Evolutionary conservation across 2,329 filamentous ascomycete species (phyloP).

Genomic region (Lasiodiplodia citricola): DNA sequence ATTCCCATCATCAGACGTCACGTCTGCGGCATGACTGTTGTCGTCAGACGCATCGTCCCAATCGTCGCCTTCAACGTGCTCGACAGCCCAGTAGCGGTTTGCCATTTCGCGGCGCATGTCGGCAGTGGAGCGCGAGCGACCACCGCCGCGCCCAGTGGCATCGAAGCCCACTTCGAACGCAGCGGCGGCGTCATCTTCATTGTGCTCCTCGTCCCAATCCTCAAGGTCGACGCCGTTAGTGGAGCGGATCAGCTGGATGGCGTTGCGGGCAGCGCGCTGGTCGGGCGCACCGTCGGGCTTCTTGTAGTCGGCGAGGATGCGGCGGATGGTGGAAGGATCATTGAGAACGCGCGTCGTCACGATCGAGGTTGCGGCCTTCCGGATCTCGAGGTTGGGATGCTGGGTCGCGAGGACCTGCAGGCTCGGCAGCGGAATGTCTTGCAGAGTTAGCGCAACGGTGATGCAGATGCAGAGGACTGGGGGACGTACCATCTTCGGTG

Average conservation of each 20-base stretch:
- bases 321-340: conserved; percentile 41
- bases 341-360: conserved; percentile 17
- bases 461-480: conserved; percentile 47
- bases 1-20: neutral
- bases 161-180: conserved; percentile 1
- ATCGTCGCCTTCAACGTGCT: conserved; percentile 1
- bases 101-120: conserved; percentile 21
- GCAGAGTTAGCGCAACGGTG: conserved; percentile 55
- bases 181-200: neutral
- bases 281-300: conserved; percentile 10
- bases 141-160: conserved; percentile 23
- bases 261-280: conserved; percentile 24
- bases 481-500: conserved; percentile 67
- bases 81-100: conserved; percentile 11
- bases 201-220: conserved; percentile 20
- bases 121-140: conserved; percentile 17
- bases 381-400: conserved; percentile 50
- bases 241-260: conserved; percentile 21
- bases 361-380: conserved; percentile 35
- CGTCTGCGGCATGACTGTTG: conserved; percentile 3
- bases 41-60: conserved; percentile 9
- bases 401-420: conserved; percentile 47
- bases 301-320: conserved; percentile 35
- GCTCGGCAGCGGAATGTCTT: conserved; percentile 48
- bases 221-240: conserved; percentile 25